These are phyloP conservation scores for Populus tomentosa DNA, from an alignment of 441 rosid species.

Conservation along the genomic window DNA sequence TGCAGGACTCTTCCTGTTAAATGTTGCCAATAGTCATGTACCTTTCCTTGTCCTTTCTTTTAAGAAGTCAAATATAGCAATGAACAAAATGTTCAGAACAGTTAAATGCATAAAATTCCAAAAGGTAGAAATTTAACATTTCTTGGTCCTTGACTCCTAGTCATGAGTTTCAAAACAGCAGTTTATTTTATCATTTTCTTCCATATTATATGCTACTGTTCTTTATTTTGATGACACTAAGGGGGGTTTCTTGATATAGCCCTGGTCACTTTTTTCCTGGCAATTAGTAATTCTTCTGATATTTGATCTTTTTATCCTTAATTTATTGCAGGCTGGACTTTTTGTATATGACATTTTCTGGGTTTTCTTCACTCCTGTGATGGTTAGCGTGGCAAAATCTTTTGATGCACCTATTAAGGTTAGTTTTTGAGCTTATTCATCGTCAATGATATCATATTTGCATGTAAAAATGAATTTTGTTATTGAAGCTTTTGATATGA, in stretches of 20 bases:
- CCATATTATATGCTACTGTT: background rate
- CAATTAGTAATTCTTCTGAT: background rate
- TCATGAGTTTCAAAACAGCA: background rate
- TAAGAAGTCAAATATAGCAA: background rate
- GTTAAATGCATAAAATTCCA: background rate
- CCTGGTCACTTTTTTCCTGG: background rate
- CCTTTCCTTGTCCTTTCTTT: background rate
- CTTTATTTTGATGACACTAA: background rate
- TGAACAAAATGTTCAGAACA: background rate
- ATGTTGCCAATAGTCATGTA: background rate
- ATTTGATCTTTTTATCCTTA: background rate
- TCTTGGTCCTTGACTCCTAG: background rate
- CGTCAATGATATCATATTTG: background rate
- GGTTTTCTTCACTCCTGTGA: slow-evolving; percentile 97
- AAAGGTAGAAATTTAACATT: background rate
- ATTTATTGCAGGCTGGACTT: slow-evolving; percentile 70
- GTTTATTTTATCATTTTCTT: background rate
- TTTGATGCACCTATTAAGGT: slow-evolving; percentile 99
- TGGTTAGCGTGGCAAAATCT: slow-evolving; percentile 98
- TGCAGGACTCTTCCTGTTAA: background rate
- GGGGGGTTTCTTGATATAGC: background rate
- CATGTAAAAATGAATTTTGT: background rate
- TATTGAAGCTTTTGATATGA: background rate
- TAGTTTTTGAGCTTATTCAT: slow-evolving; percentile 19
- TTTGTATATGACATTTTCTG: slow-evolving; percentile 95